phyloP scores from a whole-genome alignment of 2,329 filamentous ascomycete genomes.

The Penicillium sp. region DNA sequence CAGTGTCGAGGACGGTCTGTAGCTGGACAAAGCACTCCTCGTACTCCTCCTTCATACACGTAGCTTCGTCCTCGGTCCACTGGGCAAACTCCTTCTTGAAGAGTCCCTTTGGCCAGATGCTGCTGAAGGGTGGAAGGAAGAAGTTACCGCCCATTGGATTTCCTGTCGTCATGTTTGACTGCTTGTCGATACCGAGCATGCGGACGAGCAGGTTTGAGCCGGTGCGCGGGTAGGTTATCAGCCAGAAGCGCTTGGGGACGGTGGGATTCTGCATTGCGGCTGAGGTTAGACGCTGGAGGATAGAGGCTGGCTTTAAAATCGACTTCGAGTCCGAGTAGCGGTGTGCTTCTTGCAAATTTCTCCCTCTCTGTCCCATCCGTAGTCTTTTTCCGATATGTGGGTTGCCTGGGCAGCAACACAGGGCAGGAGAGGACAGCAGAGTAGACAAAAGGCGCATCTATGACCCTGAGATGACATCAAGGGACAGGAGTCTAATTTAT shows the following conservation, averaged over 20 bases:
- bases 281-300: too few relatives aligned
- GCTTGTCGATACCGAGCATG: constrained; percentile 24
- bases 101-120: neutral
- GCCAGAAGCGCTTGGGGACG: constrained; percentile 5
- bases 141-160: constrained; percentile 26
- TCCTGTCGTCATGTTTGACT: constrained; percentile 20
- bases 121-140: constrained; percentile 22
- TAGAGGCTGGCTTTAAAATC: too few relatives aligned
- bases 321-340: too few relatives aligned
- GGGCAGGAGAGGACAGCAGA: too few relatives aligned
- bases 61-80: constrained; percentile 33
- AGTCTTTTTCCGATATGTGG: too few relatives aligned
- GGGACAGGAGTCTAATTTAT: too few relatives aligned
- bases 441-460: too few relatives aligned
- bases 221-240: constrained; percentile 26
- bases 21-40: constrained; percentile 33
- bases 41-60: constrained; percentile 26
- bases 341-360: too few relatives aligned
- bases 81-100: constrained; percentile 26
- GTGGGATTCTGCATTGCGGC: too few relatives aligned
- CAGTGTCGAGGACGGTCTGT: constrained; percentile 27
- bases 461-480: too few relatives aligned
- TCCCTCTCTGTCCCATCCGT: too few relatives aligned
- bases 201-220: constrained; percentile 28
- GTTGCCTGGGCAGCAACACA: too few relatives aligned